Base-by-base conservation (phyloP, 306 rosid genomes). In the Corylus americana region DNA sequence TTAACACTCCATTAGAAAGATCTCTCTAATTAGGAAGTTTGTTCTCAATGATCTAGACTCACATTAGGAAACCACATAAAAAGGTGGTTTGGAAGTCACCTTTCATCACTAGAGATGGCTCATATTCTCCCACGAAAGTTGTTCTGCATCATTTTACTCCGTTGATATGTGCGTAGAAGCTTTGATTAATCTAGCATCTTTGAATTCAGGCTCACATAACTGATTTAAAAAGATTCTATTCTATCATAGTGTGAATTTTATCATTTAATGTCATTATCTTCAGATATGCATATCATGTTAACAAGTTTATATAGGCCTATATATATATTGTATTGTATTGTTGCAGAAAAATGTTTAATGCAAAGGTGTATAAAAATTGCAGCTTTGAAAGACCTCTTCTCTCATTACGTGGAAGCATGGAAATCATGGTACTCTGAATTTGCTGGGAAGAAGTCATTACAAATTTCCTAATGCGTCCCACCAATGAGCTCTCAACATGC, bases 381-480 rank as follows among this genome's bases (percentile, higher is more conserved):
- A 92, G 98, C 92, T 59, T 74, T 94, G 85, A 91, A 73, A 84
- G 99, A 95, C 18, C 91, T 95, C 35, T 93, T 89, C 84, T 80
- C 95, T 18, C 97, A 95, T 87, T 95, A 91, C 85, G 82, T 83
- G 92, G 97, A 95, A 77, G 98, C 99, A 73, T 92, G 97, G 94
- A 87, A 83, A 71, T 84, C 91, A 57, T 92, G 98, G 98, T 88
- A 89, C 93, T 86, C 91, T 0, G 96, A 91, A 88, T 89, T 93
- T 27, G 87, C 91, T 45, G 93, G 85, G 55, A 90, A 91, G 88
- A 90, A 85, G 73, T 76, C 89, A 25, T 59, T 80, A 25, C 78
- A 84, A 75, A 80, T 83, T 84, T 81, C 85, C 85, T 95, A 27
- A 74, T 75, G 47, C 76, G 17, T 27, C 31, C 8, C 25, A 55